Conservation (phyloP, 1,139 yeast genomes). For the Saccharomyces pastorianus region DNA sequence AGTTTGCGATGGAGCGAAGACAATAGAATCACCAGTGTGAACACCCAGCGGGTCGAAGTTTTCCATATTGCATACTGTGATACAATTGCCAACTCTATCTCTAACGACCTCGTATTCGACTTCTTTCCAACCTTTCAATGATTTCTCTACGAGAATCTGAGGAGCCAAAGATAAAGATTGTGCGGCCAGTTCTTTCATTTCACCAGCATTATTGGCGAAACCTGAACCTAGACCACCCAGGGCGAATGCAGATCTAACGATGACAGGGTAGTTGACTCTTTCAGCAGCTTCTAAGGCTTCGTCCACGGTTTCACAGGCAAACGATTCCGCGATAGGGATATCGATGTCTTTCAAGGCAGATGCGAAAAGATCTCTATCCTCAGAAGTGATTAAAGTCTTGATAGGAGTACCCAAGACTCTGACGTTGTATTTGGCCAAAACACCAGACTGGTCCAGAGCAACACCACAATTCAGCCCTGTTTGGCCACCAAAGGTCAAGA, state of each 20-base stretch:
- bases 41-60: conserved; percentile 97
- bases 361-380: conserved; percentile 93
- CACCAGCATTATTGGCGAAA: conserved; percentile 76
- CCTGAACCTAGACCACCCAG: conserved; percentile 98
- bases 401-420: conserved; percentile 97
- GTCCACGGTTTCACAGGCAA: conserved; percentile 89
- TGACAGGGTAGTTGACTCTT: conserved; percentile 85
- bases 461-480: conserved; percentile 96
- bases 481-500: conserved; percentile 96
- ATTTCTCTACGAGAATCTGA: conserved; percentile 91
- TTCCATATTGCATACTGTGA: conserved; percentile 98
- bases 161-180: conserved; percentile 87
- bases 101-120: conserved; percentile 98
- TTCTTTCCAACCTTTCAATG: conserved; percentile 98
- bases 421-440: conserved; percentile 80
- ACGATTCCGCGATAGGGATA: conserved; percentile 92
- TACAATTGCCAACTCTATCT: conserved; percentile 93
- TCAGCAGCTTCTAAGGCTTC: conserved; percentile 87
- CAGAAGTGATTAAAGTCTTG: conserved; percentile 88
- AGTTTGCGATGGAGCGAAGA: conserved; percentile 97
- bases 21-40: conserved; percentile 98
- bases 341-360: conserved; percentile 88
- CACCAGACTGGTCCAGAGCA: conserved; percentile 86
- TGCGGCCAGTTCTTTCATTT: conserved; percentile 76
- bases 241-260: conserved; percentile 95